Evolutionary conservation across 345 rosid species (phyloP), one percentile per base, ranked within the genome.

Genomic region (Alliaria petiolata): DNA sequence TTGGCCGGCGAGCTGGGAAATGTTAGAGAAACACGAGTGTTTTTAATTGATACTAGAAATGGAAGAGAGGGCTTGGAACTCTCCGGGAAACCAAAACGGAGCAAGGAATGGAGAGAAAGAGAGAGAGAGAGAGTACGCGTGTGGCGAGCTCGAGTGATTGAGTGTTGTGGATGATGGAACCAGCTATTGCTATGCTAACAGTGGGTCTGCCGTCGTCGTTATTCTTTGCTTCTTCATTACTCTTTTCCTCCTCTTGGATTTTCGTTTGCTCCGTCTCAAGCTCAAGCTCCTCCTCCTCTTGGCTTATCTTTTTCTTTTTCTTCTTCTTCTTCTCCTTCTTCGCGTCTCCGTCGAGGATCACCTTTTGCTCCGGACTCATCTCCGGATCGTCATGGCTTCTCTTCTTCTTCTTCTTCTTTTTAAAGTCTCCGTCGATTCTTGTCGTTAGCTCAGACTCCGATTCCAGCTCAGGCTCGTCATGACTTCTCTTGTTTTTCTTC

Each of bases 131-230:
- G 60, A 54, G 70, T 88, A 93, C 97, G 25, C 97, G 90, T 54
- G 97, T 89, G 38, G 97, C 96, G 56, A 91, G 96, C 62, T 91
- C 98, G 50, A 88, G 89, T 38, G 99, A 95, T 58, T 95, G 98
- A 67, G 99, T 75, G 82, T 95, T 95, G 80, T 85, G 81, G 75
- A 95, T 86, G 84, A 95, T 91, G 77, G 99, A 95, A 59, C 96
- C 98, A 26, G 99, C 83, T 11, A 95, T 71, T n/a, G 98, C 99
- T 66, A 91, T 78, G 75, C 86, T 91, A 26, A 95, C 85, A 5
- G 96, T 95, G 5, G 90, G 84, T 55, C 58, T 68, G 0, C 3
- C 68, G 3, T 50, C 68, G 3, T 50, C 12, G 36, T 16, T 69
- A 0, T 30, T 45, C 56, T 26, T 57, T 46, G 60, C 75, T 69